Evolutionary conservation across 345 rosid genomes (phyloP), one percentile per base, ranked within the genome.

Genomic region (Luvunga scandens): DNA sequence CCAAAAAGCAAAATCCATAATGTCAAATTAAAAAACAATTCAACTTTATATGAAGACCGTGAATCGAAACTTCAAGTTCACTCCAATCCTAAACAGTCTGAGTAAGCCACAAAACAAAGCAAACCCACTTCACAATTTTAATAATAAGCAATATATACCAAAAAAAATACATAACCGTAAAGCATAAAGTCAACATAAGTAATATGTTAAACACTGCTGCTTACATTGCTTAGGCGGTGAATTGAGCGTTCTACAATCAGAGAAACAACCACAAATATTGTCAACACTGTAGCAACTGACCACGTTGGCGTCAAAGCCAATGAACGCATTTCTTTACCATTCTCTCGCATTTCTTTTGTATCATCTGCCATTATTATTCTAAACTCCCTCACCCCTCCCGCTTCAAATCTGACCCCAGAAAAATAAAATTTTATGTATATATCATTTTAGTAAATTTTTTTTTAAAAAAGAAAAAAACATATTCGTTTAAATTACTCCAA

Each of bases 201-300:
- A 7, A 7, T 16, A 25, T 3, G 19, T 59, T 7, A 21, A 5
- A 24, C 5, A 24, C 24, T 60, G 72, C 33, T 65, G 83, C 98
- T 89, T 83, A 95, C 99, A 65, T 80, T 79, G 76, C 97, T 87
- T 55, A 95, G 83, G 38, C 90, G 90, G 80, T 91, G 91, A 77
- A 94, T 96, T 9, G 91, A 85, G 67, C 98, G 97, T 79, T 96
- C 98, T 81, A 96, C 97, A 71, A 92, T 82, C 84, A 91, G 79
- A 62, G 99, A 96, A 76, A 96, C 93, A 66, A 81, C 86, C 19
- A 95, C 98, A 75, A 96, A 91, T 67, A 96, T 75, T 13, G 98
- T 93, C 85, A 96, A 80, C 48, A 93, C 99, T 2, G 97, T 90
- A 64, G 99, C 99, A 73, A 93, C 96, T 25, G 98, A 93, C 99